Conservation (phyloP, 768 basidiomycete species). For the Mycena alexandri region DNA sequence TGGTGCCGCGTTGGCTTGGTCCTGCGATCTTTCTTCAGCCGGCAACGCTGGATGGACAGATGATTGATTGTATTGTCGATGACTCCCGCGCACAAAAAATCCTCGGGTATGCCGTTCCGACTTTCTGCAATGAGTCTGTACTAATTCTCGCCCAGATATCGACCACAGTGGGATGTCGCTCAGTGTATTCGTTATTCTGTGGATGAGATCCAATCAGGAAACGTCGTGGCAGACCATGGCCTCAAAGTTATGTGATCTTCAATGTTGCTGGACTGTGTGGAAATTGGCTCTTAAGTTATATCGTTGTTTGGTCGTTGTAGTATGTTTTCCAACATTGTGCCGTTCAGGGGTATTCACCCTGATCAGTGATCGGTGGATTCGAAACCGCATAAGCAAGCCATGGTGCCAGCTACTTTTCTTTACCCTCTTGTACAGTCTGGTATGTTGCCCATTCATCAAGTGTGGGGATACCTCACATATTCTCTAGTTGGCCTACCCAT, state of each 20-base stretch:
- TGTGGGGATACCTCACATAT: no score
- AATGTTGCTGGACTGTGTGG: no score
- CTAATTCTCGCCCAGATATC: constrained; percentile 39
- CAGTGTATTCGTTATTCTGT: constrained; percentile 50
- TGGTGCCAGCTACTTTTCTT: no score
- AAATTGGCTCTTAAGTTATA: no score
- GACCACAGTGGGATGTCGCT: constrained; percentile 47
- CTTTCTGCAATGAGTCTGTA: background rate
- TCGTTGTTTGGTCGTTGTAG: no score
- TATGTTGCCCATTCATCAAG: no score
- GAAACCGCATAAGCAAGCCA: no score
- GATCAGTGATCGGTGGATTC: no score
- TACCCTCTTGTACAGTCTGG: no score
- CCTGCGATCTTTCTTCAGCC: constrained; percentile 48
- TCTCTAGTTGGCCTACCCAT: no score
- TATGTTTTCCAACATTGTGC: no score
- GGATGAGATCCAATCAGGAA: constrained; percentile 48
- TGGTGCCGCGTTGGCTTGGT: constrained; percentile 49
- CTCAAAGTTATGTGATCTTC: constrained; percentile 25
- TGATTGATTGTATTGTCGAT: constrained; percentile 47
- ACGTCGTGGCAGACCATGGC: constrained; percentile 40
- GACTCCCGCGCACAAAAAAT: constrained; percentile 50
- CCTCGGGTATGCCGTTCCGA: constrained; percentile 42
- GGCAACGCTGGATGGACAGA: constrained; percentile 45
- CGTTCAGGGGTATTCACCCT: no score